phyloP scores from a whole-genome alignment of 495 filamentous ascomycete species.

The Hypoxylon lienhwacheense region DNA sequence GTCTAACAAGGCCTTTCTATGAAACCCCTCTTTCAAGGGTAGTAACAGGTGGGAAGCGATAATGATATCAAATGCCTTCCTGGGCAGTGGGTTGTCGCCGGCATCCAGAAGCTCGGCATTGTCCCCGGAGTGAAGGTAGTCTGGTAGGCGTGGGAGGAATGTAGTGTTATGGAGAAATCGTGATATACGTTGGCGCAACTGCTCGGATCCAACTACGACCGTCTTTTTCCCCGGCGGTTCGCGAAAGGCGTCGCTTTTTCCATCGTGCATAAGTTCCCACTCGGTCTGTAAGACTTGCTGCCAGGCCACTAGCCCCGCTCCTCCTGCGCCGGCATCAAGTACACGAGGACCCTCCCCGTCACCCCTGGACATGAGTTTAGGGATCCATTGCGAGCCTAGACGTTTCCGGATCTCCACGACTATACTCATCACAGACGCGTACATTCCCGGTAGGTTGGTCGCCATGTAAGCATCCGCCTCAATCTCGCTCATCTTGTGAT shows the following conservation, averaged over 20 bases:
- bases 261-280: slow-evolving; percentile 66
- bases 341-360: slow-evolving; percentile 70
- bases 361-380: slow-evolving; percentile 63
- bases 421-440: slow-evolving; percentile 70
- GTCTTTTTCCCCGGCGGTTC: slow-evolving; percentile 54
- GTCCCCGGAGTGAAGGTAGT: slow-evolving; percentile 68
- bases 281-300: slow-evolving; percentile 78
- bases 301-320: slow-evolving; percentile 84
- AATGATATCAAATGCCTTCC: slow-evolving; percentile 86
- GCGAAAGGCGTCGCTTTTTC: slow-evolving; percentile 39
- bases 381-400: slow-evolving; percentile 78
- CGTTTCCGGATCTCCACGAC: slow-evolving; percentile 85
- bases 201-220: slow-evolving; percentile 52
- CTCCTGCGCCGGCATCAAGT: slow-evolving; percentile 82
- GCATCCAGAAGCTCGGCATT: slow-evolving; percentile 47
- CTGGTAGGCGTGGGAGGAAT: slow-evolving; percentile 90
- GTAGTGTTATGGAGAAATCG: slow-evolving; percentile 81
- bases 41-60: slow-evolving; percentile 84
- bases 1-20: slow-evolving; percentile 74
- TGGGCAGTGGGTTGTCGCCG: slow-evolving; percentile 47
- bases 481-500: slow-evolving; percentile 76
- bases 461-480: slow-evolving; percentile 84
- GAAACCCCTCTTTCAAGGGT: slow-evolving; percentile 66
- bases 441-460: slow-evolving; percentile 76
- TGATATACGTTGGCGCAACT: slow-evolving; percentile 74